Percentiles rank a stretch among this genome's conserved stretches.
Conservation (phyloP, 495 filamentous ascomycete genomes). For the Durotheca rogersii region DNA sequence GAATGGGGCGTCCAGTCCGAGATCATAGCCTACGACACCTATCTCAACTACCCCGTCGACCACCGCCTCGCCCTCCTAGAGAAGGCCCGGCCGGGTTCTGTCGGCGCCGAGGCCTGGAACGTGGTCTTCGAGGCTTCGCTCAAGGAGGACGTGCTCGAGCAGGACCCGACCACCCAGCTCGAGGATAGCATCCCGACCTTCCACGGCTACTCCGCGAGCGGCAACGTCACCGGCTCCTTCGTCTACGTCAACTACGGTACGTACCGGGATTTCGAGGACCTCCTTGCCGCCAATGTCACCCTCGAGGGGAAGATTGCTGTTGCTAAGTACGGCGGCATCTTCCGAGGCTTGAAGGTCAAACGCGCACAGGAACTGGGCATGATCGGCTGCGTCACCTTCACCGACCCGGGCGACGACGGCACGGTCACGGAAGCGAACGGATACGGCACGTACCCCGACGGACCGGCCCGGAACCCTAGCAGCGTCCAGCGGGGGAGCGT, state of each 20-base stretch:
- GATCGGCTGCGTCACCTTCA: conserved; percentile 82
- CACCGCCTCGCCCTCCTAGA: conserved; percentile 78
- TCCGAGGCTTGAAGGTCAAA: conserved; percentile 91
- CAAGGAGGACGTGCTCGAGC: conserved; percentile 81
- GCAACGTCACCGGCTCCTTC: conserved; percentile 78
- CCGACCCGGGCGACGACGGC: conserved; percentile 88
- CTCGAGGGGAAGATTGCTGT: conserved; percentile 85
- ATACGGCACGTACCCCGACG: conserved; percentile 75
- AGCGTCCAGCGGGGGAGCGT: conserved; percentile 91
- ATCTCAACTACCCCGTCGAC: conserved; percentile 83
- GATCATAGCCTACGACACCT: conserved; percentile 83
- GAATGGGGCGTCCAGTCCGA: conserved; percentile 74
- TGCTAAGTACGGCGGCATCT: conserved; percentile 80
- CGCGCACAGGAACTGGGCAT: conserved; percentile 89
- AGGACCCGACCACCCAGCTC: conserved; percentile 75
- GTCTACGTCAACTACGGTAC: conserved; percentile 91
- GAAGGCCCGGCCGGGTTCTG: conserved; percentile 39
- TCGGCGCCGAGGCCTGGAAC: conserved; percentile 44
- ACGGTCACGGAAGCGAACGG: conserved; percentile 79
- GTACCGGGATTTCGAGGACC: conserved; percentile 80
- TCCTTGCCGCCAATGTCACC: conserved; percentile 71
- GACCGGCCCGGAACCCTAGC: conserved; percentile 82
- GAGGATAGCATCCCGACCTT: conserved; percentile 83
- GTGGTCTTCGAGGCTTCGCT: conserved; percentile 79
- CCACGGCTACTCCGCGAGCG: conserved; percentile 89